A percentile compares a stretch with the other conserved stretches of the same genome.
These are phyloP conservation scores for Alternaria gaisen DNA, from an alignment of 2,329 filamentous ascomycete species.

Conservation along the genomic window DNA sequence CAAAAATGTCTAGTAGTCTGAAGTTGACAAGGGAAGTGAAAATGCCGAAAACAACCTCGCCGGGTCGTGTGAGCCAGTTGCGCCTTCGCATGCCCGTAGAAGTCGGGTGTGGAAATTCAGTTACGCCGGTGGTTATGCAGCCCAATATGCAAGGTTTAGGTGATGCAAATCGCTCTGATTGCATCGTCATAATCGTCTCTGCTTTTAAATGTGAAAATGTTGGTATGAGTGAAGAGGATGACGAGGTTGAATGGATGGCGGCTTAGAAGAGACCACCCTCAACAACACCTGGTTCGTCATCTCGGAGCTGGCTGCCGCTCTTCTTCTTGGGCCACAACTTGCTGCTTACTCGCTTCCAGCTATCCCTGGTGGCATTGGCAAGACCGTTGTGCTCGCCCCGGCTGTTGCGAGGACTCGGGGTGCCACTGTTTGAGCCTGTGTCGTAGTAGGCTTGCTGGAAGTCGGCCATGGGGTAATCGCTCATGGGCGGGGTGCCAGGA, in stretches of 20 bases:
- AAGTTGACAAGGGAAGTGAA: slow-evolving; percentile 7
- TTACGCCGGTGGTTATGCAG: slow-evolving; percentile 47
- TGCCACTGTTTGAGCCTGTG: slow-evolving; percentile 43
- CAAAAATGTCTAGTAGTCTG: slow-evolving; percentile 31
- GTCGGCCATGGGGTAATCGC: slow-evolving; percentile 57
- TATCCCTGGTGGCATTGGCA: slow-evolving; percentile 47
- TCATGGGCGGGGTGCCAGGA: slow-evolving; percentile 77
- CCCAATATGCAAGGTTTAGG: slow-evolving; percentile 43
- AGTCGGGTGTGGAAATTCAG: slow-evolving; percentile 24
- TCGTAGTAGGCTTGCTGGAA: slow-evolving; percentile 49
- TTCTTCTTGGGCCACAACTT: slow-evolving; percentile 54
- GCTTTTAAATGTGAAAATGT: slow-evolving; percentile 20
- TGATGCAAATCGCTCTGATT: slow-evolving; percentile 45
- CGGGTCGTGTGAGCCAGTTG: slow-evolving; percentile 40
- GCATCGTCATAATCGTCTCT: slow-evolving; percentile 45
- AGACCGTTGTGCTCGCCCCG: slow-evolving; percentile 50
- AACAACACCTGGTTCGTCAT: slow-evolving; percentile 48
- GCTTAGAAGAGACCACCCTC: slow-evolving; percentile 48
- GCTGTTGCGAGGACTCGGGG: slow-evolving; percentile 50
- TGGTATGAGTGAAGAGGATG: neutral
- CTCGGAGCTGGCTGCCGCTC: slow-evolving; percentile 47
- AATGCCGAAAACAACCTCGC: slow-evolving; percentile 36
- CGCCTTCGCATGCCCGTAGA: slow-evolving; percentile 40
- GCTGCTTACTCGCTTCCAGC: slow-evolving; percentile 54
- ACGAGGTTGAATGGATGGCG: neutral